Base-by-base conservation (phyloP, 371 early-diverging fungal genomes). In the Mucor sp. region DNA sequence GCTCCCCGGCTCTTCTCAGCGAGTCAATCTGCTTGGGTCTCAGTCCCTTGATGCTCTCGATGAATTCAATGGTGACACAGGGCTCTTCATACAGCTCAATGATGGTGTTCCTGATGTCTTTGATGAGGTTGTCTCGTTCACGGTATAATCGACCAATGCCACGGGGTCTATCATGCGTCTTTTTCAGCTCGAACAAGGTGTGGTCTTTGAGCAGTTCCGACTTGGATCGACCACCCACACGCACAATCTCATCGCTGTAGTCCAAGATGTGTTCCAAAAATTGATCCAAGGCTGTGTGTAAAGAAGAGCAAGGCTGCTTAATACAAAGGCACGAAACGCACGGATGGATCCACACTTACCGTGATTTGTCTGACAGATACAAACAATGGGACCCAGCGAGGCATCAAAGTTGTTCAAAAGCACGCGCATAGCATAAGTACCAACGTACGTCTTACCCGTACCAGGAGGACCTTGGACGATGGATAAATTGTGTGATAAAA, bases 401-500 rank as follows among this genome's bases (percentile, higher is more conserved):
- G 14, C 43, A 23, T 74, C 74, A 23, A 71, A 79, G 62, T 89
- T 83, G 28, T 78, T 79, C 23, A 89, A 66, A 6, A 91, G 74
- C 0, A 88, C 82, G 12, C 68, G 65, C 67, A 88, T 85, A 7
- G 88, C 81, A 69, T 85, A 81, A 25, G 91, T 83, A 65, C 91
- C 91, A 0, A 90, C 84, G 71, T 80, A 89, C 0, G 90, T 89
- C 59, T 91, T 92, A 65, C 91, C 91, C 33, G 90, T 89, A 56
- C 92, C 91, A 17, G 91, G 91, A 15, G 91, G 92, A 53, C 91
- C 90, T 73, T 89, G 89, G 23, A 89, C 76, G 33, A 89, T 78
- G 0, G 87, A 82, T 4, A 89, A 35, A 28, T 86, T 79, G 55
- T 77, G 74, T 12, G 82, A 80, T 8, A 89, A 67, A 56, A 89